Base-by-base conservation (phyloP, 2,329 filamentous ascomycete genomes). In the Aspergillus sp. region DNA sequence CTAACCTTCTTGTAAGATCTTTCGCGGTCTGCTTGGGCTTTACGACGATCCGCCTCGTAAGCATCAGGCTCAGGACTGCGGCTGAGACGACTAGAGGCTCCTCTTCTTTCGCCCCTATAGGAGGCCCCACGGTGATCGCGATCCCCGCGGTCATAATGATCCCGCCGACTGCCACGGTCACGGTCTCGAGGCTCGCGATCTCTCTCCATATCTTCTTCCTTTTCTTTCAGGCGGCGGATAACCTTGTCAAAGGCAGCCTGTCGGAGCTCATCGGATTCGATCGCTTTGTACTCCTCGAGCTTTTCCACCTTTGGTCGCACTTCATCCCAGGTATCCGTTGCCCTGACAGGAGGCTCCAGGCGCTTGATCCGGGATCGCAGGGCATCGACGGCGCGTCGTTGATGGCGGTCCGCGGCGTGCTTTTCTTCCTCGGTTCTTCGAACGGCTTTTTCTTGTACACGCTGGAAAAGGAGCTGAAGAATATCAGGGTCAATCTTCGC, bases 41-140 rank as follows among this genome's bases (percentile, higher is more conserved):
- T 93, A 59, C 90, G 86, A 53, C 93, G 83, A 64, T 98, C 93
- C 47, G 90, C 93, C 68, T 97, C 93, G 67, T 98, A 98, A 13
- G 88, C 82, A 70, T 98, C 90, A 46, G 82, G 81, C 67, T 97
- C 93, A n/a, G 90, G 90, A 56, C 86, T 90, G 58, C 90, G 88
- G 62, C 88, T 94, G 56, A 81, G 80, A 56, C 88, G 77, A 53
- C 72, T 72, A 34, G 67, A 62, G 27, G 60, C 60, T 41, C 66
- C 64, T 37, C 64, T 59, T 45, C 67, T 58, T 35, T 69, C 67
- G 40, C 66, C 66, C 37, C 65, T 59, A 30, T 64, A 59, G 27
- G 57, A 53, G 19, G 19, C 19, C 19, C 19, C 19, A 38, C 70
- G 82, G 59, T 77, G 75, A 36, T 81, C 82, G 58, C 85, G 81